These are phyloP conservation scores for Ophiostoma australiae DNA, from an alignment of 2,329 filamentous ascomycete genomes.

Conservation along the genomic window DNA sequence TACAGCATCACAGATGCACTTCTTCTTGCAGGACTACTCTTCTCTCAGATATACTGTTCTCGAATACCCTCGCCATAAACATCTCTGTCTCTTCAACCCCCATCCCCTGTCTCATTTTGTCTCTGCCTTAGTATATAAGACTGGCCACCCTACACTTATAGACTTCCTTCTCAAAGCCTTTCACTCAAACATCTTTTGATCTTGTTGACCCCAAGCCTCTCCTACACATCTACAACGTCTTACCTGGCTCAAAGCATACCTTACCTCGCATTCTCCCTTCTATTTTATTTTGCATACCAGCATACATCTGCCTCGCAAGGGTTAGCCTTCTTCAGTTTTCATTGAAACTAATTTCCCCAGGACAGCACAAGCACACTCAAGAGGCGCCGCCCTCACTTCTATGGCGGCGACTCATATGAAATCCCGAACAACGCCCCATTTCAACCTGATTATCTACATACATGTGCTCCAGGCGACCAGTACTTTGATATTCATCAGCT, in stretches of 20 bases:
- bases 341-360: slow-evolving; percentile 12
- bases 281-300: background rate
- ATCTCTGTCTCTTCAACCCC: background rate
- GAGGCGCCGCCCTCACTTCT: slow-evolving; percentile 43
- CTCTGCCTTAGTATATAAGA: background rate
- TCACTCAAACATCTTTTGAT: background rate
- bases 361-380: slow-evolving; percentile 36
- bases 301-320: background rate
- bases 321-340: background rate
- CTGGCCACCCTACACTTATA: background rate
- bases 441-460: background rate
- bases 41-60: background rate
- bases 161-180: background rate
- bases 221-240: background rate
- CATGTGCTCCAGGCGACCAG: slow-evolving; percentile 30
- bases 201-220: background rate
- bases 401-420: slow-evolving; percentile 32
- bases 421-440: background rate
- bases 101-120: background rate
- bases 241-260: background rate
- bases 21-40: background rate
- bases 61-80: too few relatives aligned
- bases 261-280: background rate
- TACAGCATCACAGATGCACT: slow-evolving; percentile 8
- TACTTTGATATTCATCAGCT: slow-evolving; percentile 29